A percentile compares a stretch with the other conserved stretches of the same genome.
Evolutionary conservation across 164 flowering plant species (phyloP).

Genomic region (Buxus sempervirens): DNA sequence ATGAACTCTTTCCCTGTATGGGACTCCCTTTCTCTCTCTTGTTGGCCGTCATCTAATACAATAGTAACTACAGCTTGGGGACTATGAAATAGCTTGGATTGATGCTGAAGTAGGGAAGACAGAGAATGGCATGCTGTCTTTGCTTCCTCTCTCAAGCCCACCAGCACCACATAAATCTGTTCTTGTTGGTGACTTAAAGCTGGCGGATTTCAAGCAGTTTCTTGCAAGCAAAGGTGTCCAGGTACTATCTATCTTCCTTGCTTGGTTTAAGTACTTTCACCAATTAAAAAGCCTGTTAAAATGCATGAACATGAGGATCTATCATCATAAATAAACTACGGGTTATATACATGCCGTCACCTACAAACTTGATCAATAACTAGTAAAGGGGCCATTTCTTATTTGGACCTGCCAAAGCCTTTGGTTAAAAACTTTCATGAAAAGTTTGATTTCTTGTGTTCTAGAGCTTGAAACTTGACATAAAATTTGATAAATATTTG

Average conservation of each 20-base stretch:
- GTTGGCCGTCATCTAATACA: conserved; percentile 4
- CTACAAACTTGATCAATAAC: too few relatives aligned
- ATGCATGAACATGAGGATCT: not conserved
- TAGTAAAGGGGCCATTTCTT: too few relatives aligned
- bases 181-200: conserved; percentile 85
- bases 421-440: too few relatives aligned
- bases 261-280: conserved; percentile 1
- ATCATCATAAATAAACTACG: too few relatives aligned
- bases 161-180: conserved; percentile 87
- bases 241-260: conserved; percentile 36
- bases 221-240: conserved; percentile 84
- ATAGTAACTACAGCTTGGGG: conserved; percentile 70
- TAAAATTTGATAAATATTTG: too few relatives aligned
- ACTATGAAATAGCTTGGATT: conserved; percentile 91
- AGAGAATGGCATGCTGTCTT: conserved; percentile 58
- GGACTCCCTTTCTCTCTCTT: too few relatives aligned
- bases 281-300: too few relatives aligned
- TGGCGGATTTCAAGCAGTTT: conserved; percentile 96
- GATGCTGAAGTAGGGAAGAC: conserved; percentile 88
- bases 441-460: too few relatives aligned
- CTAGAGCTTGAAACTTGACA: too few relatives aligned
- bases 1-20: not conserved
- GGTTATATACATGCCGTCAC: too few relatives aligned
- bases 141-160: conserved; percentile 71
- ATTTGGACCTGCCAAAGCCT: too few relatives aligned